Evolutionary conservation across 768 basidiomycete genomes (phyloP), one percentile per base, ranked within the genome.

Genomic region (Suillus spraguei): DNA sequence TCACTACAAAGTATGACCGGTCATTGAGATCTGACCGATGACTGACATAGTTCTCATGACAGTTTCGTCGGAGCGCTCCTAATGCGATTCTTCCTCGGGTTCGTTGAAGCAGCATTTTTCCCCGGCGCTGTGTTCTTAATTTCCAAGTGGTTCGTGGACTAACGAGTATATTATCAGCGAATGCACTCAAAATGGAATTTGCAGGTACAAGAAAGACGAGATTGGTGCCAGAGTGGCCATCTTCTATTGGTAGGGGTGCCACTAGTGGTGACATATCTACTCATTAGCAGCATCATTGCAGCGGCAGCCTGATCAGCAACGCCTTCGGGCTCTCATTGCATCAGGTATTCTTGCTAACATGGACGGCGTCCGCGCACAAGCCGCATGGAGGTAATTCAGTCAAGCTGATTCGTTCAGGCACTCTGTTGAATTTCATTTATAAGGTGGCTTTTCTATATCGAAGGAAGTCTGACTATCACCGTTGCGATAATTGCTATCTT

Each of bases 291-390:
- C 8, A 39, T 8, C 22, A 16, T 56, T 56, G 4, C 54, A 56
- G 54, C 66, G 83, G 84, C 41, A 83, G 81, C 60, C 71, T 85
- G 38, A 80, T 84, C 62, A 79, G 79, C 16, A 87, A 86, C 72
- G 86, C 85, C 9, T 86, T 87, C 64, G 85, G 85, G 76, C 82
- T 6, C 72, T 85, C 42, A 73, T 85, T 49, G 81, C 82, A 20
- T 80, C 81, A 3, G 83, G 79, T 13, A 82, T 84, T 60, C 72
- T 85, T 52, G 72, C 69, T 16, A 74, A 72, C 5, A 83, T 87
- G 81, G 75, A 86, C 44, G 82, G 81, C 38, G 74, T 69, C 44
- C 77, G 81, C 5, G 85, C 83, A 2, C 73, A 81, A 46, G 74
- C 81, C 2, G 83, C 82, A 0, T 88, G 86, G 86, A 76, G 81